Evolutionary conservation across 805 yeast genomes (phyloP), one percentile per base, ranked within the genome.

Genomic region (Candida silvatica): DNA sequence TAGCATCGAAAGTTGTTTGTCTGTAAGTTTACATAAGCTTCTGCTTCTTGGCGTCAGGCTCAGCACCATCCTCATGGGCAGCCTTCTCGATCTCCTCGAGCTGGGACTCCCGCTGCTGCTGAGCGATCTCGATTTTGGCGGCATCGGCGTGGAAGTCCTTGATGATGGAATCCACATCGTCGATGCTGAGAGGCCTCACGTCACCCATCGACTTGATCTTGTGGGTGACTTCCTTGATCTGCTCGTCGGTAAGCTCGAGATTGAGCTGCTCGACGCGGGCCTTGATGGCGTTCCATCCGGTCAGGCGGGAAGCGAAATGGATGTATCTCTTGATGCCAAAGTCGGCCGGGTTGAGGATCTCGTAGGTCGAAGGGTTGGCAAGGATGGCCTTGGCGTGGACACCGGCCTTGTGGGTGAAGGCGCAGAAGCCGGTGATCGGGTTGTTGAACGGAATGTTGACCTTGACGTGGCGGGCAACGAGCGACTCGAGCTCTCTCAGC

Each of bases 241-340:
- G 97, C 48, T 79, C 90, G 57, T 90, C 98, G 33, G 92, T 77
- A 56, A 90, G 71, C 51, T 79, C 67, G 63, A 90, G 71, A 64
- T 92, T 88, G 65, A 90, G 75, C 66, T 90, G 98, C 60, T 90
- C 98, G 42, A 92, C 98, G 65, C 98, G 82, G 29, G 94, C 77
- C 70, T 90, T 90, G 74, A 90, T 90, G 37, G 97, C 97, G 63
- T 90, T 92, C 98, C 98, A 90, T 43, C 98, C 98, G 11, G 98
- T 90, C 55, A 90, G 72, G 58, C 97, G 80, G 74, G 90, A 90
- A 50, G 97, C 97, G 60, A 90, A 92, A 63, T 92, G 98, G 57
- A 90, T 90, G 62, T 90, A 90, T 59, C 98, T 78, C 37, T 94
- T 79, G 58, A 90, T 75, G 58, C 98, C 98, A 54, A 90, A 90